Conservation (phyloP, 2,329 filamentous ascomycete genomes). For the Scytalidium lignicola region DNA sequence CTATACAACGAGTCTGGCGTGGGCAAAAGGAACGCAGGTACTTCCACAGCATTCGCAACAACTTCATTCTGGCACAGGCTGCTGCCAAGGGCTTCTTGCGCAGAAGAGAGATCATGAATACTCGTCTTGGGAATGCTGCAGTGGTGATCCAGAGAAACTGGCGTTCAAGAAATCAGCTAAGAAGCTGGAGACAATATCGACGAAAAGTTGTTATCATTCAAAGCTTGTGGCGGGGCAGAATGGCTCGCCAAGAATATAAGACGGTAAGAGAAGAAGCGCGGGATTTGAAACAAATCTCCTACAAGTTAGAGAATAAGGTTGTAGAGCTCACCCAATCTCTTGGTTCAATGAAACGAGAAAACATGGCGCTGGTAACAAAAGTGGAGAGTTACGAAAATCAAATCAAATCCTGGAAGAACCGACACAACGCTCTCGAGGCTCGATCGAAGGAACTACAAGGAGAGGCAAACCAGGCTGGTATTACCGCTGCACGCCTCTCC, state of each 20-base stretch:
- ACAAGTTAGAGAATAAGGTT: conserved; percentile 99
- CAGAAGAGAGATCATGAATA: conserved; percentile 89
- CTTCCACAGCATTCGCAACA: conserved; percentile 72
- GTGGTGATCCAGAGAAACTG: conserved; percentile 86
- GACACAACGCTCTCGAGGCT: conserved; percentile 84
- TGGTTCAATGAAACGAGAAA: conserved; percentile 88
- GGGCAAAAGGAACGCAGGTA: conserved; percentile 83
- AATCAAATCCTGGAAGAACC: conserved; percentile 91
- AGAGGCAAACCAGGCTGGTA: conserved; percentile 96
- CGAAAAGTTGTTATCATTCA: conserved; percentile 86
- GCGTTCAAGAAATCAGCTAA: conserved; percentile 74
- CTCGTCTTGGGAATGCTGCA: conserved; percentile 85
- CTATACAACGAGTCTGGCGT: conserved; percentile 92
- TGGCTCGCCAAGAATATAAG: conserved; percentile 82
- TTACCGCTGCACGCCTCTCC: conserved; percentile 82
- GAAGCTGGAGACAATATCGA: conserved; percentile 81
- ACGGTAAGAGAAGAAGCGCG: conserved; percentile 87
- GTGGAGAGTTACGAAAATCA: conserved; percentile 95
- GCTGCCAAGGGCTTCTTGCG: conserved; percentile 87
- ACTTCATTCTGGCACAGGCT: conserved; percentile 85
- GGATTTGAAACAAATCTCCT: conserved; percentile 98
- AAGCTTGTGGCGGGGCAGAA: conserved; percentile 84
- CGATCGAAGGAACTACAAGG: conserved; percentile 90
- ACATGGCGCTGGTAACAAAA: conserved; percentile 81
- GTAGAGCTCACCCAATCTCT: conserved; percentile 94